Evolutionary conservation across 805 yeast species (phyloP).

Genomic region (Kluyveromyces wickerhamii): DNA sequence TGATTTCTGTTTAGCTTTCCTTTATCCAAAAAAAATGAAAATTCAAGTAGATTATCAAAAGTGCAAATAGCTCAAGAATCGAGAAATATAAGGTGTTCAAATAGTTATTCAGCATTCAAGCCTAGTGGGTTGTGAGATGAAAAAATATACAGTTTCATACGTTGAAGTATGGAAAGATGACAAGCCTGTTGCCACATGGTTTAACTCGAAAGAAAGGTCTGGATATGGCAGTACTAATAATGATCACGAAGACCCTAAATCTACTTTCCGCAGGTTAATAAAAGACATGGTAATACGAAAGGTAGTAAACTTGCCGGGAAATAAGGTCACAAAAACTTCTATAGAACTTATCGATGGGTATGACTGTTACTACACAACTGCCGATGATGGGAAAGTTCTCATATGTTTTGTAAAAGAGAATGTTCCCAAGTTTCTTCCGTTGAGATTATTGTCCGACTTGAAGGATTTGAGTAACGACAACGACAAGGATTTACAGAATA

Average conservation of each 20-base stretch:
- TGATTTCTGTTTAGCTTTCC: too few relatives aligned
- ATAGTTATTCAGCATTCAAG: too few relatives aligned
- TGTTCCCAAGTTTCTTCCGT: constrained; percentile 27
- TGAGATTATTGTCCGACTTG: constrained; percentile 26
- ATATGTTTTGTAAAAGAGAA: constrained; percentile 22
- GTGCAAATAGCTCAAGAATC: too few relatives aligned
- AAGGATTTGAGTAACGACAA: constrained; percentile 17
- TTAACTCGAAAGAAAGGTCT: constrained; percentile 6
- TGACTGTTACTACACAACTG: constrained; percentile 29
- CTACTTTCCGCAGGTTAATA: constrained; percentile 22
- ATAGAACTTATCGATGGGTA: constrained; percentile 24
- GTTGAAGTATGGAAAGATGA: constrained; percentile 22
- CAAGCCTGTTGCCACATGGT: constrained; percentile 18
- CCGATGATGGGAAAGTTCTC: constrained; percentile 12
- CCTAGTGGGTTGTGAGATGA: too few relatives aligned
- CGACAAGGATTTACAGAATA: constrained; percentile 18
- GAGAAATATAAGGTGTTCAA: too few relatives aligned
- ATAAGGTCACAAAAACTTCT: constrained; percentile 29
- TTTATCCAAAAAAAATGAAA: too few relatives aligned
- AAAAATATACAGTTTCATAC: constrained; percentile 15
- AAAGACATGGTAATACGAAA: constrained; percentile 26
- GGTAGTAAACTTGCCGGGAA: constrained; percentile 24
- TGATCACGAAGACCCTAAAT: constrained; percentile 2
- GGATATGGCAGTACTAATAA: constrained; percentile 1
- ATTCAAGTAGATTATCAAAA: too few relatives aligned